Percentiles rank a stretch among this genome's conserved stretches.
Evolutionary conservation across 345 rosid genomes (phyloP).

Genomic region (Eucalyptus paniculata): DNA sequence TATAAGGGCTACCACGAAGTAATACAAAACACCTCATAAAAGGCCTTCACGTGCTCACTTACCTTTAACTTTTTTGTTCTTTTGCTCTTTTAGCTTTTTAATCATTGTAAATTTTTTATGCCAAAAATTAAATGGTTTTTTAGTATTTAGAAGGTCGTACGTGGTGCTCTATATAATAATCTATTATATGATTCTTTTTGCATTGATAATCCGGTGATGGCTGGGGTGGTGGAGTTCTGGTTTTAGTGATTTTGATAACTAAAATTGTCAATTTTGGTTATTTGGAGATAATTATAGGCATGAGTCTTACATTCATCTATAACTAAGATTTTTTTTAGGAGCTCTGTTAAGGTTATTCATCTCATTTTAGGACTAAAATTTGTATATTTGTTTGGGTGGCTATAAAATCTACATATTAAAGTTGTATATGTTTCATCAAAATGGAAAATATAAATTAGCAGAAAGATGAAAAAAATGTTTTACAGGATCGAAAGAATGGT

Average conservation of each 20-base stretch:
- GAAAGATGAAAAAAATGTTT: background rate
- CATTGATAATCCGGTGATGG: background rate
- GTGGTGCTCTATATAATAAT: background rate
- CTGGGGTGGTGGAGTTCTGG: background rate
- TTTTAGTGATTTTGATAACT: background rate
- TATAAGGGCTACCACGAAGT: background rate
- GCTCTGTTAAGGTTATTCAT: background rate
- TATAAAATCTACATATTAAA: background rate
- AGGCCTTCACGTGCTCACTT: background rate
- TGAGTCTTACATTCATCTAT: background rate
- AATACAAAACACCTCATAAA: background rate
- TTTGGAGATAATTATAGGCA: background rate
- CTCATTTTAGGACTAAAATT: background rate
- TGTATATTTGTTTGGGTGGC: background rate
- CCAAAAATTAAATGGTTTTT: background rate
- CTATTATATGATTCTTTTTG: background rate
- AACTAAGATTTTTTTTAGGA: background rate
- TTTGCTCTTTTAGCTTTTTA: background rate
- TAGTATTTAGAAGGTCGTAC: background rate
- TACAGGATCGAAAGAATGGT: background rate
- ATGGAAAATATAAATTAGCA: background rate
- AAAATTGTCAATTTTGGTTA: background rate
- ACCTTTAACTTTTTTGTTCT: background rate
- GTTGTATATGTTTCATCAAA: background rate
- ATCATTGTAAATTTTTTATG: background rate